These are phyloP conservation scores for Cytospora paraplurivora DNA, from an alignment of 2,329 filamentous ascomycete genomes.

Conservation along the genomic window DNA sequence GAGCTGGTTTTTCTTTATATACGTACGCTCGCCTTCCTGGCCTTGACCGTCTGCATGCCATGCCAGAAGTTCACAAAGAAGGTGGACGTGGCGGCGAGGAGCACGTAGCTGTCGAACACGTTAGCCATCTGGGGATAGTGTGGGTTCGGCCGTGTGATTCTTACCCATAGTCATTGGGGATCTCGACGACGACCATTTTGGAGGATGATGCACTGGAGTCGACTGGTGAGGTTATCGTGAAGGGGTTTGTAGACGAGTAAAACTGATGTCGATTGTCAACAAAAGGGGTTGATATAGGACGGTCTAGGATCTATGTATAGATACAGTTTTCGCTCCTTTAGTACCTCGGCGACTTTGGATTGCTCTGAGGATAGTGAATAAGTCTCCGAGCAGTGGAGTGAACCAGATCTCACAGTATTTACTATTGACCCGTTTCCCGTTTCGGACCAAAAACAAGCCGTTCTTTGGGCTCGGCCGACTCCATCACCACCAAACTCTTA, in stretches of 20 bases:
- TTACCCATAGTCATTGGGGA: conserved; percentile 56
- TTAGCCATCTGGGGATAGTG: neutral
- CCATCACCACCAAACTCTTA: neutral
- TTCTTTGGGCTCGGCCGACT: neutral
- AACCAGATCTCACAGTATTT: too few species aligned
- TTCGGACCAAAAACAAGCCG: neutral
- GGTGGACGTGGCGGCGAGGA: conserved; percentile 58
- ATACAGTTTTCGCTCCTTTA: too few species aligned
- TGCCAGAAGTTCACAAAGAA: conserved; percentile 62
- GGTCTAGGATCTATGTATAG: neutral
- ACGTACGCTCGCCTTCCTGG: conserved; percentile 50
- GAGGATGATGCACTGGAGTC: neutral
- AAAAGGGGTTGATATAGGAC: neutral
- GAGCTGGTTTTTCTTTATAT: neutral
- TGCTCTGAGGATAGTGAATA: too few species aligned
- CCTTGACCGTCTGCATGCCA: conserved; percentile 46
- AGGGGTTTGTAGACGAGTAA: neutral
- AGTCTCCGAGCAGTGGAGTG: neutral
- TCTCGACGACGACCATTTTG: conserved; percentile 47
- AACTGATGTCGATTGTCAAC: neutral
- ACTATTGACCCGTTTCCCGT: too few species aligned
- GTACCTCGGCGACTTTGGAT: too few species aligned
- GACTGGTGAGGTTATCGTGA: neutral
- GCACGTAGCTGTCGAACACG: conserved; percentile 56
- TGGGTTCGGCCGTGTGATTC: conserved; percentile 26